phyloP scores from a whole-genome alignment of 192 early-diverging fungal genomes.

The Diversispora eburnea region DNA sequence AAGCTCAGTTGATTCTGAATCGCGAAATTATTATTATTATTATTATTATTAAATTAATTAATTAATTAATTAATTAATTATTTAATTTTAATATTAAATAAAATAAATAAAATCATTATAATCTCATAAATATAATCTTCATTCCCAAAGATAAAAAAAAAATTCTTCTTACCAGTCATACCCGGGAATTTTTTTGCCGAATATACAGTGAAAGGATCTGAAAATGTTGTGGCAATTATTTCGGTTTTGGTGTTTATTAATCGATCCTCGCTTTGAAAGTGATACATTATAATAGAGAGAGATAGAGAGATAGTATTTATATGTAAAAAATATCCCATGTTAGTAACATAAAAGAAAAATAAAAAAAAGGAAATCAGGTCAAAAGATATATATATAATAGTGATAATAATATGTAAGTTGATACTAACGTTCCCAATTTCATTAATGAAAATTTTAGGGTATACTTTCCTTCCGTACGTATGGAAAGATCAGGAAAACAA shows the following conservation, averaged over 20 bases:
- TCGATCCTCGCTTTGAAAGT: slow-evolving; percentile 42
- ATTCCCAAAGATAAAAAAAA: background rate
- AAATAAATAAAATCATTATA: background rate
- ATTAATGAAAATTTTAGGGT: slow-evolving; percentile 66
- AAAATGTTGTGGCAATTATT: slow-evolving; percentile 53
- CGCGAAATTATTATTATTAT: slow-evolving; percentile 4
- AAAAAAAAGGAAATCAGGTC: slow-evolving; percentile 24
- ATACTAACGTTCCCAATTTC: slow-evolving; percentile 58
- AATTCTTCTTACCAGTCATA: slow-evolving; percentile 63
- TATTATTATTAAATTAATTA: background rate
- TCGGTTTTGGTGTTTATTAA: slow-evolving; percentile 46
- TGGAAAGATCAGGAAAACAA: slow-evolving; percentile 74
- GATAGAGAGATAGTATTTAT: too few species aligned
- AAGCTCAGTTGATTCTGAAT: slow-evolving; percentile 71
- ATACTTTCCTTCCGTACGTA: slow-evolving; percentile 70
- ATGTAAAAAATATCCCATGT: too few species aligned
- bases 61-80: slow-evolving; percentile 1
- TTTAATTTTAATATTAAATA: background rate
- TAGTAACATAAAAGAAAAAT: background rate
- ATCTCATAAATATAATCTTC: background rate
- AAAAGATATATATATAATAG: slow-evolving; percentile 3
- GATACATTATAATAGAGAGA: background rate
- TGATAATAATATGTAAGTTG: background rate
- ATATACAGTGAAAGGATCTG: slow-evolving; percentile 71
- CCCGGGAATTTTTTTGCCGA: slow-evolving; percentile 82